Evolutionary conservation across 108 stramenopile species (phyloP).

Genomic region (Pinguiococcus pyrenoidosus): DNA sequence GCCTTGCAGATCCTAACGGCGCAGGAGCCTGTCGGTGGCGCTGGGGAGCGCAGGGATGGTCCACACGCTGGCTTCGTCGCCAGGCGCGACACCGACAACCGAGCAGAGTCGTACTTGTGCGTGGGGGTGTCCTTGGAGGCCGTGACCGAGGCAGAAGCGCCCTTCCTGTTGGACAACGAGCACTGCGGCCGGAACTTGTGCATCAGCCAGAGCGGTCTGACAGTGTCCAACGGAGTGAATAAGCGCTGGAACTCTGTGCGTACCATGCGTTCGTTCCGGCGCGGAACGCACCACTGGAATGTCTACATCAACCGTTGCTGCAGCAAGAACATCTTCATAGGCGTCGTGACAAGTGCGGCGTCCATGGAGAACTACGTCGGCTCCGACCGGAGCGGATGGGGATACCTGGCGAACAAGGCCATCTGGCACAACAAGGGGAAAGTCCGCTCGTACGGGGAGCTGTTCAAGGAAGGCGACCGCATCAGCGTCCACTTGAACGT

Average conservation of each 20-base stretch:
- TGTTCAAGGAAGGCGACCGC: conserved; percentile 33
- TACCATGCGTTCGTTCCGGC: conserved; percentile 9
- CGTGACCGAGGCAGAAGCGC: conserved; percentile 8
- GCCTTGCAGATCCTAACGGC: too few species aligned
- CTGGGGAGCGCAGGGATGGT: too few species aligned
- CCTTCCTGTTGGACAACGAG: conserved; percentile 9
- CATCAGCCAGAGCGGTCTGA: conserved; percentile 18
- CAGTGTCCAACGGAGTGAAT: conserved; percentile 26
- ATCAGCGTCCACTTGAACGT: conserved; percentile 30
- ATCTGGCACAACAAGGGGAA: conserved; percentile 47
- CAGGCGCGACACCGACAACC: too few species aligned
- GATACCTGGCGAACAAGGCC: conserved; percentile 43
- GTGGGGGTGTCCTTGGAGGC: background rate
- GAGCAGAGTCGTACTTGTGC: too few species aligned
- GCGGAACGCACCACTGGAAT: conserved; percentile 32
- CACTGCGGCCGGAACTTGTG: conserved; percentile 24
- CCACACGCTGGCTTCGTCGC: background rate
- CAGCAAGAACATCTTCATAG: conserved; percentile 40
- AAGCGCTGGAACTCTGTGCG: conserved; percentile 46
- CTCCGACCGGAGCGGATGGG: conserved; percentile 36
- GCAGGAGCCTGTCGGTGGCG: too few species aligned
- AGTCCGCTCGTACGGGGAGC: conserved; percentile 25
- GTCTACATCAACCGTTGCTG: conserved; percentile 38
- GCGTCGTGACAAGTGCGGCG: conserved; percentile 19
- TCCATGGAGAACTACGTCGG: conserved; percentile 40